Conservation (phyloP, 768 basidiomycete genomes). For the Leccinellum albellum region DNA sequence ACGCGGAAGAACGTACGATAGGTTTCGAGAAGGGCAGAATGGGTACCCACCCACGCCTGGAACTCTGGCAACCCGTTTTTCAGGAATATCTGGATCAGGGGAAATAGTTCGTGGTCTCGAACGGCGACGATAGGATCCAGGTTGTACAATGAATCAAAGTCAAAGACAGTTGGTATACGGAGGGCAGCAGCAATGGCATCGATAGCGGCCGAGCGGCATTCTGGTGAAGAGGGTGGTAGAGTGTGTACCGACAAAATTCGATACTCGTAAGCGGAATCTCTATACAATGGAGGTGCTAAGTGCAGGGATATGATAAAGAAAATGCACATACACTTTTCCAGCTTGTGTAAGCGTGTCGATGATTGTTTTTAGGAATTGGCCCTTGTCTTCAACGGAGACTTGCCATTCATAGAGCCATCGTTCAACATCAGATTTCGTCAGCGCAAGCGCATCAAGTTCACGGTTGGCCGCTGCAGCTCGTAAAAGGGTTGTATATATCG, state of each 20-base stretch:
- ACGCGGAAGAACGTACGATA: conserved; percentile 45
- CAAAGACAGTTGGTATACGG: conserved; percentile 62
- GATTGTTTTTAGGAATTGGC: conserved; percentile 60
- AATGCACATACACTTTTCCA: conserved; percentile 54
- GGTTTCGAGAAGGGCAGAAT: conserved; percentile 48
- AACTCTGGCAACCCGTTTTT: conserved; percentile 61
- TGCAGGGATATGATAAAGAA: not conserved
- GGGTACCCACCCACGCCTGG: conserved; percentile 51
- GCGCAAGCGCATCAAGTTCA: conserved; percentile 58
- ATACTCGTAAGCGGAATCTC: conserved; percentile 62
- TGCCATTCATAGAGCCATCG: conserved; percentile 53
- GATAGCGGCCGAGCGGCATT: conserved; percentile 50
- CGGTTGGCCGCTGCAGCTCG: conserved; percentile 55
- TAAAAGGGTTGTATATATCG: conserved; percentile 62
- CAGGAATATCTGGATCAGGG: conserved; percentile 74
- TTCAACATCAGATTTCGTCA: conserved; percentile 55
- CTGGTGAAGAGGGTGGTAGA: conserved; percentile 51
- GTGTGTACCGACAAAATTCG: conserved; percentile 58
- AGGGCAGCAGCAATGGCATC: conserved; percentile 63
- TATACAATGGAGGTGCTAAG: conserved; percentile 24
- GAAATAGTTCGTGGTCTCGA: conserved; percentile 68
- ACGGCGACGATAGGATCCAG: conserved; percentile 64
- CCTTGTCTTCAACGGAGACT: conserved; percentile 57
- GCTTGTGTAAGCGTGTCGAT: conserved; percentile 56
- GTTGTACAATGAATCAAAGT: conserved; percentile 79